phyloP scores from a whole-genome alignment of 2,329 filamentous ascomycete species.

The Fusarium heterosporum region DNA sequence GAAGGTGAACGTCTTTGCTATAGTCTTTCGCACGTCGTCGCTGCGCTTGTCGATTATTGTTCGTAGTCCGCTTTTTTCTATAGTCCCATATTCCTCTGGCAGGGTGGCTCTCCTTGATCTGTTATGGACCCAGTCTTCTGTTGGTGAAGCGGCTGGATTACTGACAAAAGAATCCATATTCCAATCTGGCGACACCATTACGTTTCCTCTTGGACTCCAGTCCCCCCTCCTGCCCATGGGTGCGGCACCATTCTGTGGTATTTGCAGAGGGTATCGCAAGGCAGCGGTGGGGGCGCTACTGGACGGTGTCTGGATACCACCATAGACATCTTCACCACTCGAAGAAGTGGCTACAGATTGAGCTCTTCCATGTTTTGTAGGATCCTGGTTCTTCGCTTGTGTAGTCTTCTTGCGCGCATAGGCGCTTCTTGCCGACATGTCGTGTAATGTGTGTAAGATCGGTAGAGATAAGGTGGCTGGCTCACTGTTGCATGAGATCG shows the following conservation, averaged over 20 bases:
- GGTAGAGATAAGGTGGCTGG: slow-evolving; percentile 2
- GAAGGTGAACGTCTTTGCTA: slow-evolving; percentile 66
- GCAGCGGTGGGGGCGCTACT: slow-evolving; percentile 55
- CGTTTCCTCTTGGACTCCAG: slow-evolving; percentile 14
- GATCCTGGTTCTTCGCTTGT: slow-evolving; percentile 56
- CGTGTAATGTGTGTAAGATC: background rate
- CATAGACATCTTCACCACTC: slow-evolving; percentile 55
- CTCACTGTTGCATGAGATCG: background rate
- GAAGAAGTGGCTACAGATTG: slow-evolving; percentile 54
- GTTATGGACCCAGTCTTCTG: slow-evolving; percentile 58
- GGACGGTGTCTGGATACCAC: slow-evolving; percentile 54
- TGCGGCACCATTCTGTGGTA: slow-evolving; percentile 9
- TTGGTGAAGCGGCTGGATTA: slow-evolving; percentile 43
- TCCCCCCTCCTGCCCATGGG: slow-evolving; percentile 7
- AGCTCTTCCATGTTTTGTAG: slow-evolving; percentile 43
- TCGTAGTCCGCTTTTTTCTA: slow-evolving; percentile 66
- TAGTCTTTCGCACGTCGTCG: slow-evolving; percentile 64
- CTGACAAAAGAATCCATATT: slow-evolving; percentile 40
- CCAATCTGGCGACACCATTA: slow-evolving; percentile 35
- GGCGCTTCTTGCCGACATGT: slow-evolving; percentile 69
- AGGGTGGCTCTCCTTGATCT: slow-evolving; percentile 58
- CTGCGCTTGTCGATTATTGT: slow-evolving; percentile 66
- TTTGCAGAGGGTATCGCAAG: slow-evolving; percentile 55
- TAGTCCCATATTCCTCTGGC: slow-evolving; percentile 62
- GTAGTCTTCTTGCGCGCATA: slow-evolving; percentile 70